Base-by-base conservation (phyloP, 495 filamentous ascomycete species). In the Talaromyces ruber region DNA sequence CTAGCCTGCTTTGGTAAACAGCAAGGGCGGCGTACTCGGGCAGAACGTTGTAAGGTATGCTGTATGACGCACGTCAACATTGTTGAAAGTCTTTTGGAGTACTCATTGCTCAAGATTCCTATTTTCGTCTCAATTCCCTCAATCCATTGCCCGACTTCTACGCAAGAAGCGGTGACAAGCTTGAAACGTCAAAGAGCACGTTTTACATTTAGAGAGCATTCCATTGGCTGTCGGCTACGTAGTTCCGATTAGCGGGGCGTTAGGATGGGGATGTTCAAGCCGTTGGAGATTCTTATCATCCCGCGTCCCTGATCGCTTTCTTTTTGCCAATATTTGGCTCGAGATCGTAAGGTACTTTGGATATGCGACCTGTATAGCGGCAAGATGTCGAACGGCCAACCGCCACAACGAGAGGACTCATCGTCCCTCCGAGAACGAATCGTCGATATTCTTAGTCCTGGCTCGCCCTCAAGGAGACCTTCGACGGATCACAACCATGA, bases 381-480 rank as follows among this genome's bases (percentile, higher is more conserved):
- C n/a, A n/a, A 52, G 9, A 60, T 60, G 59, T 51, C 59, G 6
- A 51, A 60, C n/a, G 43, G 45, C 9, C 59, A 30, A 30, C 29
- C 37, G 25, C 57, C 60, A 43, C 53, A 28, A 50, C 24, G 26
- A 6, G 61, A 58, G 16, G 61, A 63, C 28, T 34, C 60, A 60
- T 71, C 71, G 43, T 72, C 74, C 30, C 65, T 76, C 39, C 74
- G 70, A 52, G 71, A 75, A 60, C 71, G 73, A n/a, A 64, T 79
- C 29, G 55, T 73, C 56, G 66, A 74, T 50, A 64, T 74, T 52
- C 74, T 80, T 59, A 72, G 71, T 59, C 37, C 62, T 14, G 25
- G 64, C 9, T 59, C 66, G 21, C 59, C 59, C n/a, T 22, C 59
- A 28, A 60, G 22, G 18, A 9, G 34, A 45, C 22, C 34, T 45